Evolutionary conservation across 257 asterid species (phyloP).

Genomic region (Fraxinus pennsylvanica): DNA sequence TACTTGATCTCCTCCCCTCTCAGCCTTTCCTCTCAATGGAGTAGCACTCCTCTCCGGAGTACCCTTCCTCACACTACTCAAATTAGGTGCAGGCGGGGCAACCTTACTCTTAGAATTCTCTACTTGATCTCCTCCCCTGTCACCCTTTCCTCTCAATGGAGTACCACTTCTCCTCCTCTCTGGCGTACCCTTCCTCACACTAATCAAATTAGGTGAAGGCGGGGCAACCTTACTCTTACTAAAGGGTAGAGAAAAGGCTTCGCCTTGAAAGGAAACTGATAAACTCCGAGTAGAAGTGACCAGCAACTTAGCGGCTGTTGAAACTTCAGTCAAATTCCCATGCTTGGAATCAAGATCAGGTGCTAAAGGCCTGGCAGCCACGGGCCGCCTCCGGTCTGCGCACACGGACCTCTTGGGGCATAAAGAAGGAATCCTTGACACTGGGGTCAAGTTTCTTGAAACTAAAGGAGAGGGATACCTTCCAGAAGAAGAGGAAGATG

Average conservation of each 20-base stretch:
- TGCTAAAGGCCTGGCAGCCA: slow-evolving; percentile 49
- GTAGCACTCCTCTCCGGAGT: slow-evolving; percentile 44
- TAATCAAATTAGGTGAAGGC: slow-evolving; percentile 66
- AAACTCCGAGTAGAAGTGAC: slow-evolving; percentile 83
- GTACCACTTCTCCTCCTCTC: slow-evolving; percentile 66
- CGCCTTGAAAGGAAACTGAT: slow-evolving; percentile 96
- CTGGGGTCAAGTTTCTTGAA: slow-evolving; percentile 55
- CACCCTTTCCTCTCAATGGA: slow-evolving; percentile 60
- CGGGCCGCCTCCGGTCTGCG: slow-evolving; percentile 72
- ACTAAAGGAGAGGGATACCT: slow-evolving; percentile 73
- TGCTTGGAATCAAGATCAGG: slow-evolving; percentile 62
- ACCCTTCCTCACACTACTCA: too few relatives aligned
- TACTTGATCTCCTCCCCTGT: slow-evolving; percentile 65
- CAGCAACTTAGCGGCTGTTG: slow-evolving; percentile 73
- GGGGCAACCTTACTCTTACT: slow-evolving; percentile 84
- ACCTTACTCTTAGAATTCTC: slow-evolving; percentile 53
- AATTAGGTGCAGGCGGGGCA: too few relatives aligned
- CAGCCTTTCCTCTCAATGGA: slow-evolving; percentile 61
- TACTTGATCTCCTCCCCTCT: slow-evolving; percentile 65
- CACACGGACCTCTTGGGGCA: slow-evolving; percentile 77
- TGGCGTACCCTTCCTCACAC: slow-evolving; percentile 72
- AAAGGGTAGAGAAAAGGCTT: slow-evolving; percentile 73
- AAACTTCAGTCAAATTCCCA: slow-evolving; percentile 50
- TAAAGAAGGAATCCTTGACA: slow-evolving; percentile 43
- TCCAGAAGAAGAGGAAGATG: slow-evolving; percentile 65